phyloP scores from a whole-genome alignment of 208 protist species.

The Trypanosoma conorhini region DNA sequence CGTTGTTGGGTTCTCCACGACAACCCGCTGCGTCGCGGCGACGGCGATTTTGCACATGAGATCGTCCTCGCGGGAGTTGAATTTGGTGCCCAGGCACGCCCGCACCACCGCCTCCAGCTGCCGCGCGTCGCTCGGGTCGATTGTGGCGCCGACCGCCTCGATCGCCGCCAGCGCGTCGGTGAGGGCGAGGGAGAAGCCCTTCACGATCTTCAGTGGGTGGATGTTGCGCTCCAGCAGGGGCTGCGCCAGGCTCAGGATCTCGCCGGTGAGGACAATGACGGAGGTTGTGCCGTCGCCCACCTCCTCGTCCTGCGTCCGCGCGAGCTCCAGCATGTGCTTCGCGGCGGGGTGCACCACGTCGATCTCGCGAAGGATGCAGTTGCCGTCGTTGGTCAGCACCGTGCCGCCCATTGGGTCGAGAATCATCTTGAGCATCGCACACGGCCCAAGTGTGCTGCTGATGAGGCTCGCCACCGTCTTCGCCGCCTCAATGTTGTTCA shows the following conservation, averaged over 20 bases:
- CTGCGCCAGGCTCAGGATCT: constrained; percentile 97
- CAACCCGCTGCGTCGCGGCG: constrained; percentile 97
- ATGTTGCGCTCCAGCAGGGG: constrained; percentile 98
- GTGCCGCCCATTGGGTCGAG: constrained; percentile 99
- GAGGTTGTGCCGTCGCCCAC: constrained; percentile 99
- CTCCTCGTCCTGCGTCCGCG: constrained; percentile 99
- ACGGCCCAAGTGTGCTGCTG: constrained; percentile 99
- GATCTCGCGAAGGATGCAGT: constrained; percentile 99
- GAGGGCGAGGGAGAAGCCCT: constrained; percentile 96
- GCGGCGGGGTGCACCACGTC: constrained; percentile 99
- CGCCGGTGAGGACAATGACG: constrained; percentile 99
- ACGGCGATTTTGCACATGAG: constrained; percentile 98
- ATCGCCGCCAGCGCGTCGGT: constrained; percentile 96
- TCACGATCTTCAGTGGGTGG: constrained; percentile 99
- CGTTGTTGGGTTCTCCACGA: constrained; percentile 72
- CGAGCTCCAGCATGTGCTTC: constrained; percentile 99
- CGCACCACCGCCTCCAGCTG: constrained; percentile 93
- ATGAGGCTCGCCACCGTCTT: constrained; percentile 99
- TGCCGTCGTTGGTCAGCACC: constrained; percentile 99
- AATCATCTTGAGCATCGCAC: constrained; percentile 99
- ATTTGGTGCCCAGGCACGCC: constrained; percentile 99
- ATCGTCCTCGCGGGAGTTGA: constrained; percentile 95
- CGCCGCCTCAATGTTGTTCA: constrained; percentile 98
- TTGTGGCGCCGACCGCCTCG: constrained; percentile 88
- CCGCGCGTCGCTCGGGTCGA: constrained; percentile 94